Percentiles rank a stretch among this genome's conserved stretches.
Conservation (phyloP, 139 green algal genomes). For the Tetraselmis striata region DNA sequence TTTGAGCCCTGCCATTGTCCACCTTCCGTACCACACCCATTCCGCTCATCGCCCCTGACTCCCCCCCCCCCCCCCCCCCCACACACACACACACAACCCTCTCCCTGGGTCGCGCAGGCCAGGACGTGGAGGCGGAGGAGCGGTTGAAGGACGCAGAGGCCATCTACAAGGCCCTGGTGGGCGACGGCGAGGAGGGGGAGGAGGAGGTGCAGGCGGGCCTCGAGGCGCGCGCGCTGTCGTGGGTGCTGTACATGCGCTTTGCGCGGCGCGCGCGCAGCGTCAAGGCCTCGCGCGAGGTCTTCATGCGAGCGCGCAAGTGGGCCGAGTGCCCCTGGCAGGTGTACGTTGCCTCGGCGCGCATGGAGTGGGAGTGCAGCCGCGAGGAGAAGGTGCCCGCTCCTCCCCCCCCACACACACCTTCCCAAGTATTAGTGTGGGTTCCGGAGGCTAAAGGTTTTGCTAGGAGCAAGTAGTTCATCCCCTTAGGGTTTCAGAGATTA, state of each 20-base stretch:
- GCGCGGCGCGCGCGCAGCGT: constrained; percentile 48
- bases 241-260: constrained; percentile 84
- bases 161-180: constrained; percentile 12
- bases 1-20: too few species aligned
- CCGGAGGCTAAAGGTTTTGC: too few species aligned
- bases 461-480: too few species aligned
- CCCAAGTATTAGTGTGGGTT: too few species aligned
- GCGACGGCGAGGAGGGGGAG: not conserved
- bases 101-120: not conserved
- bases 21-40: too few species aligned
- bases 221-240: constrained; percentile 58
- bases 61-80: constrained; percentile 2
- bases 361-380: constrained; percentile 71
- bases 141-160: not conserved
- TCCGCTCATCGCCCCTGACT: too few species aligned
- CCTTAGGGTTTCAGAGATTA: too few species aligned
- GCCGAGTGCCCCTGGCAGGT: constrained; percentile 66
- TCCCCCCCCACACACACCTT: too few species aligned
- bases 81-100: not conserved
- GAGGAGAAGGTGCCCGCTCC: too few species aligned
- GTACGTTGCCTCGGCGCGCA: constrained; percentile 66
- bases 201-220: constrained; percentile 20
- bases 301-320: constrained; percentile 71
- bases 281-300: constrained; percentile 59
- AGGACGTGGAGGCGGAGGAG: not conserved